Conservation (phyloP, 345 rosid species). For the Erodium maritimum region DNA sequence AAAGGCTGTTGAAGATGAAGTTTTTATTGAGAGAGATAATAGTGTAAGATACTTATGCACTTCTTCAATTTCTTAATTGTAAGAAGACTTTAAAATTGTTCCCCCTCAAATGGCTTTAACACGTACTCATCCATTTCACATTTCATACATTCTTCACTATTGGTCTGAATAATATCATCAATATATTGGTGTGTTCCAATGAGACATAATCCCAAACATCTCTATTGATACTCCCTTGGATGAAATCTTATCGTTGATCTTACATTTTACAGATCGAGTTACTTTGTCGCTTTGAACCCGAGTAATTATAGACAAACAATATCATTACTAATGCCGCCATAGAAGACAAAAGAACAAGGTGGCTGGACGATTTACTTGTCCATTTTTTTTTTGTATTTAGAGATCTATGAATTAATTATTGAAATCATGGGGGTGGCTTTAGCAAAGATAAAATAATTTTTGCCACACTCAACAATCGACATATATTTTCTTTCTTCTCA, state of each 20-base stretch:
- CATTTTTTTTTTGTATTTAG: constrained; percentile 95
- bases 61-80: no score
- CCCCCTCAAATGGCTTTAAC: constrained; percentile 75
- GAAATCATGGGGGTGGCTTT: constrained; percentile 67
- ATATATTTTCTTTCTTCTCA: constrained; percentile 51
- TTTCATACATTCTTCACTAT: constrained; percentile 52
- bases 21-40: no score
- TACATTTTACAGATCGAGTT: constrained; percentile 44
- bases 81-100: constrained; percentile 78
- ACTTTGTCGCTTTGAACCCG: constrained; percentile 82
- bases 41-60: no score
- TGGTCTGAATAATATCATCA: constrained; percentile 81
- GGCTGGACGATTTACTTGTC: constrained; percentile 46
- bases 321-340: no score
- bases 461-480: constrained; percentile 82
- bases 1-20: no score
- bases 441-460: constrained; percentile 51
- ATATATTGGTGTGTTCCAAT: constrained; percentile 73
- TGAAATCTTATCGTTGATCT: constrained; percentile 39
- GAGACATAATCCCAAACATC: constrained; percentile 24
- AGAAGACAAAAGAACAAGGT: not conserved
- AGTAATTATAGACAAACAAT: constrained; percentile 10
- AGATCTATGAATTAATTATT: constrained; percentile 94
- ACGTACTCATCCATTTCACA: constrained; percentile 90
- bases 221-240: constrained; percentile 37